Percentiles rank a stretch among this genome's conserved stretches.
phyloP scores from a whole-genome alignment of 768 basidiomycete genomes.

The Podaxis mareebaensis region DNA sequence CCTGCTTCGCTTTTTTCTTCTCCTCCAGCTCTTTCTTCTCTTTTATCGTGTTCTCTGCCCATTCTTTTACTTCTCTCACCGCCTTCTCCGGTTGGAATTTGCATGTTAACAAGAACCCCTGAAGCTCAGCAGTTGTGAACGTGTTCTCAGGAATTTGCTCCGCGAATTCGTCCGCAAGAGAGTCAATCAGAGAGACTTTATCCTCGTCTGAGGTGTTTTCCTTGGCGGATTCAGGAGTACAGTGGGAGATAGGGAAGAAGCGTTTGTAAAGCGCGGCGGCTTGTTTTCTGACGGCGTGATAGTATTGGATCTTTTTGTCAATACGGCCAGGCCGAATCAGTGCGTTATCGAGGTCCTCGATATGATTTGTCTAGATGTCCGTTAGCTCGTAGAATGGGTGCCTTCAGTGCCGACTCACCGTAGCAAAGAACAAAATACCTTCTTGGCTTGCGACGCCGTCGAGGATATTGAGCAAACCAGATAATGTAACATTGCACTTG shows the following conservation, averaged over 20 bases:
- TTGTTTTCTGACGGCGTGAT: conserved; percentile 45
- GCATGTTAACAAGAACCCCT: conserved; percentile 52
- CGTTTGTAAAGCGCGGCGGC: conserved; percentile 46
- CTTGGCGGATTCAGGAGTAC: conserved; percentile 16
- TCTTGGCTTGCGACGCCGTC: conserved; percentile 62
- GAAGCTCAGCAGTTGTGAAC: conserved; percentile 60
- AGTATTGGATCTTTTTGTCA: conserved; percentile 52
- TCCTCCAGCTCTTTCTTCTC: conserved; percentile 33
- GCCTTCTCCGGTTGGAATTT: conserved; percentile 40
- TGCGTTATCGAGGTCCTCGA: conserved; percentile 44
- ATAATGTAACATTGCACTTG: conserved; percentile 44
- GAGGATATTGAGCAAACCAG: conserved; percentile 55
- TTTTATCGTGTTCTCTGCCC: conserved; percentile 39
- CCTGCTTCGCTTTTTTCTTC: conserved; percentile 36
- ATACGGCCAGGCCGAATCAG: conserved; percentile 57
- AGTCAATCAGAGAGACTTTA: conserved; percentile 21
- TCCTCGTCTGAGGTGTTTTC: conserved; percentile 11
- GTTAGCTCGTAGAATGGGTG: not conserved
- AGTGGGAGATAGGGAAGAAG: conserved; percentile 43
- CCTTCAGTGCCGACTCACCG: conserved; percentile 31
- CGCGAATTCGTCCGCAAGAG: conserved; percentile 43
- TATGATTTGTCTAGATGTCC: conserved; percentile 43
- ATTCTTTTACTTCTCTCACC: conserved; percentile 31
- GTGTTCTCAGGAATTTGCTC: conserved; percentile 40
- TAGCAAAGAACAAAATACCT: conserved; percentile 60